Conservation (phyloP, 1,139 yeast species). For the Yamadazyma dendronema region DNA sequence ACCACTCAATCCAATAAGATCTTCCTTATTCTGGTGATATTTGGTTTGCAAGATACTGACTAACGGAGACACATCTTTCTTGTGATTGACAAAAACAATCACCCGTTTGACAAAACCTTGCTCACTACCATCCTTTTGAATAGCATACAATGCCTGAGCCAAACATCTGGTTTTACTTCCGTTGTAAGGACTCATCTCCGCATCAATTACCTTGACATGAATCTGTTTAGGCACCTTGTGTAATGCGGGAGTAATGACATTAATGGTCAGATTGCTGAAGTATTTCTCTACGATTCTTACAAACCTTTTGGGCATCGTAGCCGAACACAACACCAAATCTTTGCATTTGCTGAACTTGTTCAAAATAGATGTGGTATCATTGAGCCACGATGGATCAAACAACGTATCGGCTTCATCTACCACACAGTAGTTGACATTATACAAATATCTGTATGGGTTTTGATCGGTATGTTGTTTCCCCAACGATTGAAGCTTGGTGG, state of each 20-base stretch:
- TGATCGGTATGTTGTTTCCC: slow-evolving; percentile 44
- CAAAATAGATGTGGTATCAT: slow-evolving; percentile 61
- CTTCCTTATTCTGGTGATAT: slow-evolving; percentile 54
- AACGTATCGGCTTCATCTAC: slow-evolving; percentile 96
- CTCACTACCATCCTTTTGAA: slow-evolving; percentile 81
- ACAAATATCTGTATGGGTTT: slow-evolving; percentile 47
- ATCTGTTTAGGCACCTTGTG: slow-evolving; percentile 80
- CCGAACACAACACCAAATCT: slow-evolving; percentile 78
- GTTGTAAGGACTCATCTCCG: slow-evolving; percentile 70
- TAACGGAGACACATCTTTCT: slow-evolving; percentile 58
- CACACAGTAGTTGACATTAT: slow-evolving; percentile 57
- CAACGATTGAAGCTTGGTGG: slow-evolving; percentile 51
- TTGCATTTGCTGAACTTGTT: slow-evolving; percentile 51
- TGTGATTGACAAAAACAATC: slow-evolving; percentile 82
- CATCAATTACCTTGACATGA: slow-evolving; percentile 72
- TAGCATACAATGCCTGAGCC: slow-evolving; percentile 86
- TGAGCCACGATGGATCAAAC: slow-evolving; percentile 78
- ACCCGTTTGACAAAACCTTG: slow-evolving; percentile 73
- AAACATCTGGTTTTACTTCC: slow-evolving; percentile 82
- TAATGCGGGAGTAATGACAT: slow-evolving; percentile 73
- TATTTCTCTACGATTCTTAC: slow-evolving; percentile 57
- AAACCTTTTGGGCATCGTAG: slow-evolving; percentile 83
- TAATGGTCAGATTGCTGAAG: slow-evolving; percentile 62
- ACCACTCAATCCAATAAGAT: slow-evolving; percentile 62
- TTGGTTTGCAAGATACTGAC: slow-evolving; percentile 50